Evolutionary conservation across 169 alveolate genomes (phyloP).

Genomic region (Plasmodium cynomolgi): DNA sequence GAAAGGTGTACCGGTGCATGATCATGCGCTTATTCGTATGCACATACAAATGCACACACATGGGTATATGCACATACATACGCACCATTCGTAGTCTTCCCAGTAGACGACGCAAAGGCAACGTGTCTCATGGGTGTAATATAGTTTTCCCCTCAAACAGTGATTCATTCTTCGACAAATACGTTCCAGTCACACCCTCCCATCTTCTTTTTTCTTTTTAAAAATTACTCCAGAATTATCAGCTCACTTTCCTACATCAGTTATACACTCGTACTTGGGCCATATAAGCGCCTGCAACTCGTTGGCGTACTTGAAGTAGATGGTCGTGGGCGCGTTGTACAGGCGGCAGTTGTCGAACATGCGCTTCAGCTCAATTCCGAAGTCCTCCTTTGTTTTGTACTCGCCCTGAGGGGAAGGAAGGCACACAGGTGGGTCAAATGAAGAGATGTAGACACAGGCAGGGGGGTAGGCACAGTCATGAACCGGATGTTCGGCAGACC

Average conservation of each 20-base stretch:
- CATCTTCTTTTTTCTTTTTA: neutral
- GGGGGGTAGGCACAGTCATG: neutral
- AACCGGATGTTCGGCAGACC: neutral
- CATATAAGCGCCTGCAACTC: constrained; percentile 93
- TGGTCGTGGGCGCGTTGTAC: constrained; percentile 95
- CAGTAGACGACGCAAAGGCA: neutral
- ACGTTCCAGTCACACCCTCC: neutral
- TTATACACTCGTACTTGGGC: constrained; percentile 88
- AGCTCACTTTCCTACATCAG: constrained; percentile 63
- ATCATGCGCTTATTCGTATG: neutral
- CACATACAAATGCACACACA: neutral
- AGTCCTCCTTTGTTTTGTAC: constrained; percentile 90
- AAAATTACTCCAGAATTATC: neutral
- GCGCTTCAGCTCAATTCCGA: constrained; percentile 94
- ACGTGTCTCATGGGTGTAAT: neutral
- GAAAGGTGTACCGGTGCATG: neutral
- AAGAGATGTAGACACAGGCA: neutral
- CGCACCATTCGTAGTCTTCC: neutral
- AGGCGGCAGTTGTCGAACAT: constrained; percentile 96
- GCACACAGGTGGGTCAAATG: neutral
- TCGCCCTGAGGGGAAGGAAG: constrained; percentile 84
- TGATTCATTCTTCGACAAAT: neutral
- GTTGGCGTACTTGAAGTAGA: constrained; percentile 96
- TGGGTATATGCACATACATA: neutral
- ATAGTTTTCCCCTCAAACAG: neutral